phyloP scores from a whole-genome alignment of 306 rosid species.

The Pachyrhizus erosus region DNA sequence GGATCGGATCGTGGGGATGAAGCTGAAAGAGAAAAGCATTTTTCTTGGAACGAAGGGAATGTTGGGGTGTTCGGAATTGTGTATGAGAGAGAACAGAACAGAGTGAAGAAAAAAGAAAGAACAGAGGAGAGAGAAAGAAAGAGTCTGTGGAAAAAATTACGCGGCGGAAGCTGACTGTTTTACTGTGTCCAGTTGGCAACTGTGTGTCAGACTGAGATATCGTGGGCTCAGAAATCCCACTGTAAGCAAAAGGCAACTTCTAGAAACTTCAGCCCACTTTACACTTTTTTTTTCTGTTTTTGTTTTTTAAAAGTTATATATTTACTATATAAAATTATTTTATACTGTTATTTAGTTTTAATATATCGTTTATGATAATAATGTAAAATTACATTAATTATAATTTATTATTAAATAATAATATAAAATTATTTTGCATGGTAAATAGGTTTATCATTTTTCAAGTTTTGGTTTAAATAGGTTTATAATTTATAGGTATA shows the following conservation, averaged over 20 bases:
- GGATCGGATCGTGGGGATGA: slow-evolving; percentile 3
- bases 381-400: no score
- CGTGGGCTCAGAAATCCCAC: slow-evolving; percentile 3
- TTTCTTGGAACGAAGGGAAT: not conserved
- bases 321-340: no score
- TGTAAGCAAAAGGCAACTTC: not conserved
- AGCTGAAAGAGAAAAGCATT: slow-evolving; percentile 38
- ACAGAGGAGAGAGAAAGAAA: not conserved
- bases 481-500: not conserved
- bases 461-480: not conserved
- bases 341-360: no score
- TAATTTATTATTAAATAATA: no score
- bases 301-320: no score
- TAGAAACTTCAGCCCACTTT: slow-evolving; percentile 13
- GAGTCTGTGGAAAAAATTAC: slow-evolving; percentile 16
- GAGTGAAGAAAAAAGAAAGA: not conserved
- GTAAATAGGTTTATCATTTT: no score
- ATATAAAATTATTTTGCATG: no score
- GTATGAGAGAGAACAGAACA: not conserved
- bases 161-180: slow-evolving; percentile 40
- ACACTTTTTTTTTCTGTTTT: not conserved
- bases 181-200: slow-evolving; percentile 35
- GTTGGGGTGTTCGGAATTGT: not conserved
- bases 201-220: not conserved
- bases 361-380: no score